Percentiles rank a stretch among this genome's conserved stretches.
phyloP scores from a whole-genome alignment of 805 yeast genomes.

The Isabelozyma pseudorhagii region DNA sequence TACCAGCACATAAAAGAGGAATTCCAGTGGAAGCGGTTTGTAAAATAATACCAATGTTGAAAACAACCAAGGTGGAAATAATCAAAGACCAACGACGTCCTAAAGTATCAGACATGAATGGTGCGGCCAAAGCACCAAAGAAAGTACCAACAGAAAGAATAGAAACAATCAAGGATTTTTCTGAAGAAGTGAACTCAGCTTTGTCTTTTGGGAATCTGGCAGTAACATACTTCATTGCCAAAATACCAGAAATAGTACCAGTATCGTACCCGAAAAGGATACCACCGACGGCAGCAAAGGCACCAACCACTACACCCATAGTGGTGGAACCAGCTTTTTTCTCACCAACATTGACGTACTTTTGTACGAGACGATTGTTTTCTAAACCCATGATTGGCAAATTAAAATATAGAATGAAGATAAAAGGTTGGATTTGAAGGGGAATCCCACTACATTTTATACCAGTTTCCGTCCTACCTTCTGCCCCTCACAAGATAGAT shows the following conservation, averaged over 20 bases:
- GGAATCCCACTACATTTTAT: not conserved
- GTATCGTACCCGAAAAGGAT: slow-evolving; percentile 42
- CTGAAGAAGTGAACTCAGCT: slow-evolving; percentile 13
- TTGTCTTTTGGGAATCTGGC: slow-evolving; percentile 18
- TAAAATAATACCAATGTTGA: slow-evolving; percentile 35
- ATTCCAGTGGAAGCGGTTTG: slow-evolving; percentile 34
- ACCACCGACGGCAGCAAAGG: slow-evolving; percentile 42
- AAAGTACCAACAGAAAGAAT: slow-evolving; percentile 40
- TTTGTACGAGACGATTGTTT: slow-evolving; percentile 27
- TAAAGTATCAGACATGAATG: slow-evolving; percentile 32
- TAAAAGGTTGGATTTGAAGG: not conserved
- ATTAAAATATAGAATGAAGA: not conserved
- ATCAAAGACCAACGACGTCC: slow-evolving; percentile 40
- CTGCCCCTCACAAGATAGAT: not conserved
- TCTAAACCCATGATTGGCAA: slow-evolving; percentile 33
- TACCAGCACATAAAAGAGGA: slow-evolving; percentile 35
- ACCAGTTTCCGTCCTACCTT: not conserved
- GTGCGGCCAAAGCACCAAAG: slow-evolving; percentile 37
- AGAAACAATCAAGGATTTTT: slow-evolving; percentile 22
- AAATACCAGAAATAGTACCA: slow-evolving; percentile 40
- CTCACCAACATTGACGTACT: slow-evolving; percentile 42
- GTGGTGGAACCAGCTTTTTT: slow-evolving; percentile 44
- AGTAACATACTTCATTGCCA: slow-evolving; percentile 37
- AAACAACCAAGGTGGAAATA: slow-evolving; percentile 28
- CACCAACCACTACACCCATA: slow-evolving; percentile 39